Conservation (phyloP, 2,329 filamentous ascomycete genomes). For the Fusarium longipes region DNA sequence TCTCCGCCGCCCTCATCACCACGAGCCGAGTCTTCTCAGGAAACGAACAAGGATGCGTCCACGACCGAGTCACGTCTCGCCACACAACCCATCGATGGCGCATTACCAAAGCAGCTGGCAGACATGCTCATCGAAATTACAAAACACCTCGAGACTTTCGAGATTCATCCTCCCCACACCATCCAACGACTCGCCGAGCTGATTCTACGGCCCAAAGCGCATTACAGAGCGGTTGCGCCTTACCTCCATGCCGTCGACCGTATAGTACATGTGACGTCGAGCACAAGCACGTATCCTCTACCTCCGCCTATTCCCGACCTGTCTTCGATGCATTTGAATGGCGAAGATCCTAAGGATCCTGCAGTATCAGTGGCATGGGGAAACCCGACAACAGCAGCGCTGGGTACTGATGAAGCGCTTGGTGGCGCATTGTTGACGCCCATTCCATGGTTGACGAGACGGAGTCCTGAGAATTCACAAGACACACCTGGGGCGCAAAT, state of each 20-base stretch:
- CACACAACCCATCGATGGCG: constrained; percentile 51
- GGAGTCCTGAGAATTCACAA: constrained; percentile 48
- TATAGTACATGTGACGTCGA: constrained; percentile 88
- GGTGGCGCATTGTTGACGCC: constrained; percentile 92
- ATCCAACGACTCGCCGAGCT: constrained; percentile 93
- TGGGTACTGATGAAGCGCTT: constrained; percentile 88
- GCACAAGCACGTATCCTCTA: constrained; percentile 83
- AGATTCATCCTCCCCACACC: constrained; percentile 84
- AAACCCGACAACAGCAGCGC: constrained; percentile 58
- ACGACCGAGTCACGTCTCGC: constrained; percentile 56
- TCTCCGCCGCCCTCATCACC: constrained; percentile 59
- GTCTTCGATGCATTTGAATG: constrained; percentile 70
- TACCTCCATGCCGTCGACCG: constrained; percentile 93
- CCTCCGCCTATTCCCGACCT: constrained; percentile 72
- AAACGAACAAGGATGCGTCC: constrained; percentile 76
- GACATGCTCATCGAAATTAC: constrained; percentile 71
- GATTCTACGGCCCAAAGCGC: constrained; percentile 76
- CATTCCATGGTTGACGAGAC: constrained; percentile 83
- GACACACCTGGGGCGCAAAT: constrained; percentile 55
- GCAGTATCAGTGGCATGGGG: constrained; percentile 59
- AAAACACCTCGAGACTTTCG: constrained; percentile 74
- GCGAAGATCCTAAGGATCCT: constrained; percentile 59
- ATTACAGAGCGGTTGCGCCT: constrained; percentile 84
- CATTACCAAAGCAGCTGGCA: constrained; percentile 72
- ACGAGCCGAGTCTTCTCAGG: constrained; percentile 59